Conservation (phyloP, 345 rosid species). For the Psidium guajava region DNA sequence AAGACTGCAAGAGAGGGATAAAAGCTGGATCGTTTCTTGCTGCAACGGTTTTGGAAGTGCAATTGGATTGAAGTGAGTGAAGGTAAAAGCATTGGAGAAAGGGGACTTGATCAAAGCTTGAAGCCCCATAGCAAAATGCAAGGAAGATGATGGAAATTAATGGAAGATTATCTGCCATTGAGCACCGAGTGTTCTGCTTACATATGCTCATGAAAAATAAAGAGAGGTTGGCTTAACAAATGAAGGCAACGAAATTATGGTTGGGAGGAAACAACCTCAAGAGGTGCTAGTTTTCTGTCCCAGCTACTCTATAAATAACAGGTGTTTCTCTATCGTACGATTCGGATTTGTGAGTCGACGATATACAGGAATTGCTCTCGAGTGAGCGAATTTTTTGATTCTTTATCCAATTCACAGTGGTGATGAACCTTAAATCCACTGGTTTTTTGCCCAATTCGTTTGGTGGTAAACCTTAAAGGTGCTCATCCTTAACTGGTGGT, state of each 20-base stretch:
- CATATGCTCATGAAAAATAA: neutral
- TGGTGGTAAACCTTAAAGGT: neutral
- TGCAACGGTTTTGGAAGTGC: neutral
- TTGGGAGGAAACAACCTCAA: neutral
- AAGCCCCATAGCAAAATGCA: neutral
- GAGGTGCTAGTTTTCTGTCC: too few relatives aligned
- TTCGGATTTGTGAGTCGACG: neutral
- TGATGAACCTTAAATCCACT: neutral
- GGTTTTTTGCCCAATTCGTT: neutral
- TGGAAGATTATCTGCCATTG: neutral
- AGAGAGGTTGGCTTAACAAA: neutral
- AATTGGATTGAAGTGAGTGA: neutral
- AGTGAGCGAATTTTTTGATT: neutral
- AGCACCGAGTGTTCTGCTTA: neutral
- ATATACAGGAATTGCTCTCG: neutral
- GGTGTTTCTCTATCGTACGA: neutral
- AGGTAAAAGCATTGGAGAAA: neutral
- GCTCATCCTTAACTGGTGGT: neutral
- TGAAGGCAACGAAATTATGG: neutral
- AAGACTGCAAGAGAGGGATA: conserved; percentile 4
- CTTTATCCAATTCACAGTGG: neutral
- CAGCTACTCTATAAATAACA: neutral
- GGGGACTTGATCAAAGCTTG: neutral
- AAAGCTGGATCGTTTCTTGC: neutral
- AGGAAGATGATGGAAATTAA: neutral